Base-by-base conservation (phyloP, 2,329 filamentous ascomycete genomes). In the Aspergillus costaricaensis region DNA sequence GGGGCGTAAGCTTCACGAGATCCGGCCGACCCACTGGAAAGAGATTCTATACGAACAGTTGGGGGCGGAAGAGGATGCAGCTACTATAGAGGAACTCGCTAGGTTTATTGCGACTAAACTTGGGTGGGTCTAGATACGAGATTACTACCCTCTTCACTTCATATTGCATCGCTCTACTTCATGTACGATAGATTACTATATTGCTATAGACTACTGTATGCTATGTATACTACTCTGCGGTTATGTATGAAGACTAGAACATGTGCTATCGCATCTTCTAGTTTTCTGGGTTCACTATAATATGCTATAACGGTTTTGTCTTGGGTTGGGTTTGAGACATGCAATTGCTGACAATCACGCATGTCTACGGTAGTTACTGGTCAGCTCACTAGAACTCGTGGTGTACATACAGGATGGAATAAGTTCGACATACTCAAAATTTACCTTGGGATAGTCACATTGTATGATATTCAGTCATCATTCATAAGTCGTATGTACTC, bases 1-100 rank as follows among this genome's bases (percentile, higher is more conserved):
- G 27, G 79, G 76, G 21, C 75, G 74, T 48, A 79, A 78, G 17
- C 63, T 86, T 17, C 83, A 85, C 57, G 80, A 85, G 53, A 78
- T 86, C 19, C 63, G 69, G 12, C 54, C 65, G 27, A 47, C 60
- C 14, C 66, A 70, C 14, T 77, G 74, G 74, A 52, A 63, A 9
- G 64, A 67, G 15, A 48, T 72, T 17, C 58, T 75, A 6, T 63
- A 49, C 56, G 65, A 57, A 50, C 69, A 53, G 43, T 49, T 63
- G 58, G 59, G n/a, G 52, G 36, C 49, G 30, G 66, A 50, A 53
- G 59, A 55, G 44, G 63, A 57, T 52, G 64, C 58, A 57, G 62
- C 30, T 41, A 32, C 58, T 15, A 53, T 70, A 27, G 60, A 67
- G 47, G 66, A 69, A 19, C 64, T 75, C 36, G 62, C 71, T 19